These are phyloP conservation scores for Sporothrix pseudoabietina DNA, from an alignment of 2,329 filamentous ascomycete species.

Conservation along the genomic window DNA sequence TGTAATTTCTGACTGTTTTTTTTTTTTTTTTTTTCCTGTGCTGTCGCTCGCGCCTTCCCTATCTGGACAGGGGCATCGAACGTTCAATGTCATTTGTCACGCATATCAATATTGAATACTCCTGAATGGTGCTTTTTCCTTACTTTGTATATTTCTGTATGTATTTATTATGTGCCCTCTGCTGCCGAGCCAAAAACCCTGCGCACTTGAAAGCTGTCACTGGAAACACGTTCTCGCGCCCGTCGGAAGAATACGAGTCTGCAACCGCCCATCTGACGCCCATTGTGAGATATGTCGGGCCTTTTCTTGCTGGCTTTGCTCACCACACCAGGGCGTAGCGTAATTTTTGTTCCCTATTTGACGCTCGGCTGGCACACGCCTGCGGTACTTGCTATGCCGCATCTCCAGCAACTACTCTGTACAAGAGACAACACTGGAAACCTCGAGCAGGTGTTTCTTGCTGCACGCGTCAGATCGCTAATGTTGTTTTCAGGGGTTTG, in stretches of 20 bases:
- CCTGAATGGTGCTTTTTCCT: background rate
- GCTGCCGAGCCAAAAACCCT: background rate
- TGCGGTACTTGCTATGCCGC: background rate
- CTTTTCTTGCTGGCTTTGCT: slow-evolving; percentile 11
- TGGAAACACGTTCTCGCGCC: background rate
- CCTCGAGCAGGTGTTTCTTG: background rate
- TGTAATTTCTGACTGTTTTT: background rate
- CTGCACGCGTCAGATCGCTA: background rate
- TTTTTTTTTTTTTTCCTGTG: background rate
- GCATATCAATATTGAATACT: background rate
- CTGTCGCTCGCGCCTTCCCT: background rate
- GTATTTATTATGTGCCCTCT: background rate
- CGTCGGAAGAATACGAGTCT: background rate
- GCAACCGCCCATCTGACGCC: slow-evolving; percentile 19
- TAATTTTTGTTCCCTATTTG: background rate
- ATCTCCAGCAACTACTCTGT: background rate
- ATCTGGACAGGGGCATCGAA: background rate
- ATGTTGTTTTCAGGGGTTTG: slow-evolving; percentile 1
- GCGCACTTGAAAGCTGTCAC: background rate
- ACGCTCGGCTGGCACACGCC: background rate
- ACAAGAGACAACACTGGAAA: background rate
- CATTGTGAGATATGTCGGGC: slow-evolving; percentile 22
- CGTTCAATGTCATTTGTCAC: background rate
- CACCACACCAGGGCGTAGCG: slow-evolving; percentile 13
- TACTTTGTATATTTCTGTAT: background rate